Conservation (phyloP, 148 eudicot genomes). For the Rhododendron mucronatum region DNA sequence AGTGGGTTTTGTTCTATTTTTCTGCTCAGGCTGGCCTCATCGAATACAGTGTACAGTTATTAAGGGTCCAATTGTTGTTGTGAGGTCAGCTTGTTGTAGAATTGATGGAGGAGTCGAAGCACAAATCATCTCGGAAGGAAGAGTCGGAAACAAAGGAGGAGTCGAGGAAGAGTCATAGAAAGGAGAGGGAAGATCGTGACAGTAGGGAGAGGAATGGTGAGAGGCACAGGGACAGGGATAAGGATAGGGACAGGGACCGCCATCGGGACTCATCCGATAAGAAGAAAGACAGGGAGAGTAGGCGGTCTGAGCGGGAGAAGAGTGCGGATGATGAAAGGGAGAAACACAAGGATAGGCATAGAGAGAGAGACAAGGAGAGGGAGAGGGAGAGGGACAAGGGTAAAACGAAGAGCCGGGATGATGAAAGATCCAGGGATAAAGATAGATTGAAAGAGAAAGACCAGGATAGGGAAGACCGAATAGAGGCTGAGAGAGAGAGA, state of each 20-base stretch:
- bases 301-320: constrained; percentile 21
- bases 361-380: constrained; percentile 18
- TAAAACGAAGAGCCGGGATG: constrained; percentile 19
- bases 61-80: background rate
- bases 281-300: constrained; percentile 15
- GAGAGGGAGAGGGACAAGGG: constrained; percentile 4
- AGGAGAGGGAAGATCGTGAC: constrained; percentile 11
- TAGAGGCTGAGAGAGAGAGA: constrained; percentile 25
- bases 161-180: background rate
- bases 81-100: constrained; percentile 19
- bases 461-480: constrained; percentile 4
- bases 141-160: constrained; percentile 4
- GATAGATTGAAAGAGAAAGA: constrained; percentile 18
- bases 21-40: background rate
- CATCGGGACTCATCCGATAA: constrained; percentile 1
- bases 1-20: background rate
- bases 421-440: constrained; percentile 22
- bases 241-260: constrained; percentile 7
- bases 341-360: constrained; percentile 27
- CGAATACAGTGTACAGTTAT: background rate
- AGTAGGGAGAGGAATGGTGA: constrained; percentile 7
- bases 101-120: constrained; percentile 27
- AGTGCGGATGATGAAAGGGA: constrained; percentile 29
- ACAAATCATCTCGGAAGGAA: constrained; percentile 35
- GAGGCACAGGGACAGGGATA: constrained; percentile 3